Percentiles rank a stretch among this genome's conserved stretches.
These are phyloP conservation scores for Umbelopsis sp. DNA, from an alignment of 371 early-diverging fungal species.

Conservation along the genomic window DNA sequence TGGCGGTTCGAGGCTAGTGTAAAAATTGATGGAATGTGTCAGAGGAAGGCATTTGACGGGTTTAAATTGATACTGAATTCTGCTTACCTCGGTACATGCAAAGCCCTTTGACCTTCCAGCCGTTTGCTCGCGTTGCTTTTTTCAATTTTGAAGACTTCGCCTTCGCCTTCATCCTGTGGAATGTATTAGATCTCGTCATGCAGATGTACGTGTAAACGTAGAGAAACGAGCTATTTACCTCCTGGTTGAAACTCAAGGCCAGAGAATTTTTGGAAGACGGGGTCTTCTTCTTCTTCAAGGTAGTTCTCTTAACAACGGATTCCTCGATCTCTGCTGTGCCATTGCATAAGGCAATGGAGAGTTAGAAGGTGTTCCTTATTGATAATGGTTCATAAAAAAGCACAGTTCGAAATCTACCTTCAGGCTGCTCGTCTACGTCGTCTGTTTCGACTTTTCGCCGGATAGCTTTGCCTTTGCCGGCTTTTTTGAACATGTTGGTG, in stretches of 20 bases:
- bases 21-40: too few relatives aligned
- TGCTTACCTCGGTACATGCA: slow-evolving; percentile 32
- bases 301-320: slow-evolving; percentile 26
- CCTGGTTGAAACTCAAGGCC: slow-evolving; percentile 41
- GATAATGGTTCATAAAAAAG: background rate
- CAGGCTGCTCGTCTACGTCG: slow-evolving; percentile 27
- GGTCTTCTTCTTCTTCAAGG: slow-evolving; percentile 40
- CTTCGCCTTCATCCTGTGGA: slow-evolving; percentile 32
- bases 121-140: slow-evolving; percentile 36
- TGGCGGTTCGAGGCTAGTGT: slow-evolving; percentile 13
- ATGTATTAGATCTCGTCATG: background rate
- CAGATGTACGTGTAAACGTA: background rate
- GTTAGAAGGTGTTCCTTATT: too few relatives aligned
- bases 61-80: background rate
- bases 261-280: slow-evolving; percentile 27
- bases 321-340: slow-evolving; percentile 22
- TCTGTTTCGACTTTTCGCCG: slow-evolving; percentile 45
- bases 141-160: slow-evolving; percentile 38
- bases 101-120: slow-evolving; percentile 21
- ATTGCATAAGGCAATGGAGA: too few relatives aligned
- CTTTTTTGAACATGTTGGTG: slow-evolving; percentile 44
- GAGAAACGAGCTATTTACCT: slow-evolving; percentile 21
- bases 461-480: slow-evolving; percentile 43
- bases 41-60: background rate
- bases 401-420: slow-evolving; percentile 17